phyloP scores from a whole-genome alignment of 192 early-diverging fungal genomes.

The Gamsiella multidivaricata region DNA sequence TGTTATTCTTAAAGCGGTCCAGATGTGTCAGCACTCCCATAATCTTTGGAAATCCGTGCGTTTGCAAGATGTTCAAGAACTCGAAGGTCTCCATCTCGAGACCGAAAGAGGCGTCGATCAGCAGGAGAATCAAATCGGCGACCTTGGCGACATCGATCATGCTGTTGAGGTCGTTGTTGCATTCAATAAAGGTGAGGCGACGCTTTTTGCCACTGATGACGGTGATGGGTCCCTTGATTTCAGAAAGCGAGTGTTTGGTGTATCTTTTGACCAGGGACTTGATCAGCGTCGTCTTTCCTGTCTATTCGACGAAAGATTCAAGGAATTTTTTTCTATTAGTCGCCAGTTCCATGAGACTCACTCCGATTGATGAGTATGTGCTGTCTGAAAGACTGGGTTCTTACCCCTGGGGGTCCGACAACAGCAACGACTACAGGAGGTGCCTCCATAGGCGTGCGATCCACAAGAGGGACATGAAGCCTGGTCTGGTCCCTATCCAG shows the following conservation, averaged over 20 bases:
- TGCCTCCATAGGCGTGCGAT: constrained; percentile 89
- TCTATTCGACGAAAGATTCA: constrained; percentile 57
- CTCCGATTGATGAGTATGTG: not conserved
- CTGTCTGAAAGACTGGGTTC: constrained; percentile 3
- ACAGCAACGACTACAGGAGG: constrained; percentile 96
- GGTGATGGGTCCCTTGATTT: constrained; percentile 96
- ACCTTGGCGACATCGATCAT: constrained; percentile 99
- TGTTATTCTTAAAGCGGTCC: constrained; percentile 96
- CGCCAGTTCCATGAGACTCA: not conserved
- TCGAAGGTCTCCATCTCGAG: constrained; percentile 99
- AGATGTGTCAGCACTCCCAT: constrained; percentile 98
- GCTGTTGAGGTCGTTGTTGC: constrained; percentile 94
- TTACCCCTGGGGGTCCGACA: constrained; percentile 91
- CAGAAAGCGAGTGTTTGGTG: constrained; percentile 91
- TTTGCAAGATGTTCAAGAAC: constrained; percentile 96
- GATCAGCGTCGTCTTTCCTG: constrained; percentile 97
- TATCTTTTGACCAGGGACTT: constrained; percentile 94
- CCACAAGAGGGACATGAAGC: constrained; percentile 95
- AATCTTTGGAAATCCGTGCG: constrained; percentile 96
- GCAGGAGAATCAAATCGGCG: constrained; percentile 93
- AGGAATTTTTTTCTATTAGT: constrained; percentile 77
- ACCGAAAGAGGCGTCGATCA: constrained; percentile 97
- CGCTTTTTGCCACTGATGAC: constrained; percentile 96
- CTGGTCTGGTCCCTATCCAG: constrained; percentile 89
- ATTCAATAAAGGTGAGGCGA: constrained; percentile 97